Conservation (phyloP, 2,329 filamentous ascomycete species). For the Grosmannia serpens region DNA sequence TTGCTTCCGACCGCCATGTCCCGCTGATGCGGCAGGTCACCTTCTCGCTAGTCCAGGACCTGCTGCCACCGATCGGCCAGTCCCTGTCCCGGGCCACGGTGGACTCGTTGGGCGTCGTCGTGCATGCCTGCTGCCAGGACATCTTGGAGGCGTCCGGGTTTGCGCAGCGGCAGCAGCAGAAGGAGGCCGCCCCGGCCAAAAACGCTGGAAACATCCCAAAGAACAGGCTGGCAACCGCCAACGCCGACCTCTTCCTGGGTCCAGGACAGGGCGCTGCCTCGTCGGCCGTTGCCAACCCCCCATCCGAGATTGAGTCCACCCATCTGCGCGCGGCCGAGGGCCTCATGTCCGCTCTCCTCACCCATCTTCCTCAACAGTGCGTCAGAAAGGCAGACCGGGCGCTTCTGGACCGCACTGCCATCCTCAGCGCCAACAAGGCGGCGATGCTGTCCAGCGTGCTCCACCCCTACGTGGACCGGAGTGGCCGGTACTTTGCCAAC, state of each 20-base stretch:
- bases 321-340: conserved; percentile 44
- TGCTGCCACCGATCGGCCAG: conserved; percentile 53
- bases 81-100: conserved; percentile 56
- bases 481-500: conserved; percentile 55
- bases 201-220: conserved; percentile 24
- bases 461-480: conserved; percentile 57
- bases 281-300: not conserved
- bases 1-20: conserved; percentile 43
- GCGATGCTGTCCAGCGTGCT: conserved; percentile 75
- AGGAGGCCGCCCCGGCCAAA: conserved; percentile 18
- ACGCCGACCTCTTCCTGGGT: conserved; percentile 61
- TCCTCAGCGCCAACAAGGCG: conserved; percentile 55
- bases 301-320: conserved; percentile 25
- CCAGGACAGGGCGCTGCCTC: conserved; percentile 20
- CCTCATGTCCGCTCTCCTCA: conserved; percentile 53
- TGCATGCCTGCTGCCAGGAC: conserved; percentile 64
- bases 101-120: conserved; percentile 47
- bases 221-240: conserved; percentile 35
- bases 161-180: not conserved
- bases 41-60: conserved; percentile 46
- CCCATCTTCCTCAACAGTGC: conserved; percentile 51
- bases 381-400: conserved; percentile 61
- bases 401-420: conserved; percentile 69
- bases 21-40: conserved; percentile 44
- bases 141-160: conserved; percentile 43